Evolutionary conservation across 768 basidiomycete genomes (phyloP), one percentile per base, ranked within the genome.

Genomic region (Lactarius akahatsu): DNA sequence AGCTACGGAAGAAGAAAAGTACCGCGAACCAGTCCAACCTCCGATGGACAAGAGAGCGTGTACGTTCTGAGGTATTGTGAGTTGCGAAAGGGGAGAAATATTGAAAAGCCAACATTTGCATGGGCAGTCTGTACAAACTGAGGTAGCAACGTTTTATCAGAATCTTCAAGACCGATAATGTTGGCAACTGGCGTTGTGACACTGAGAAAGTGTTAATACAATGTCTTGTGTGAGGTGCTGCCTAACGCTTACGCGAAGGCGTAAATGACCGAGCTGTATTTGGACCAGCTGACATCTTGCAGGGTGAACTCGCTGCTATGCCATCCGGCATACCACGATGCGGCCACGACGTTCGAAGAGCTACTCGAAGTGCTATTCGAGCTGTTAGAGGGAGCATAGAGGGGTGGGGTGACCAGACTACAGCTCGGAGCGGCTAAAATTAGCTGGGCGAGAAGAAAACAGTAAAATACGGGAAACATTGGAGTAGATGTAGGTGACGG

Each of bases 281-380:
- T 83, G 4, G 74, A 72, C 90, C 90, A 92, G 65, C 79, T 80
- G 70, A 92, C 80, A 50, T 82, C 78, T 30, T 79, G 76, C 32
- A 87, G 78, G 0, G 83, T 77, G 70, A 86, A 87, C 0, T 76
- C 77, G 38, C 75, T 69, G 16, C 57, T 67, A 72, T 88, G 86
- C 86, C 86, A 92, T 55, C 86, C 85, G 34, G 89, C 85, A 70
- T 83, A 90, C 87, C 87, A 91, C 10, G 83, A 79, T 20, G 81
- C 76, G 2, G 86, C 79, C 18, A 88, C 78, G 58, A 62, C 5
- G 11, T 50, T 36, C 16, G 60, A 30, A 54, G 38, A 0, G 30
- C 63, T 47, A 6, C 50, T 28, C 16, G 59, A 36, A 9, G 28
- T 47, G 36, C 43, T 26, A 15, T 23, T 64, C 6, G 63, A 60